Evolutionary conservation across 73 alveolate genomes (phyloP).

Genomic region (Diophrys appendiculata): DNA sequence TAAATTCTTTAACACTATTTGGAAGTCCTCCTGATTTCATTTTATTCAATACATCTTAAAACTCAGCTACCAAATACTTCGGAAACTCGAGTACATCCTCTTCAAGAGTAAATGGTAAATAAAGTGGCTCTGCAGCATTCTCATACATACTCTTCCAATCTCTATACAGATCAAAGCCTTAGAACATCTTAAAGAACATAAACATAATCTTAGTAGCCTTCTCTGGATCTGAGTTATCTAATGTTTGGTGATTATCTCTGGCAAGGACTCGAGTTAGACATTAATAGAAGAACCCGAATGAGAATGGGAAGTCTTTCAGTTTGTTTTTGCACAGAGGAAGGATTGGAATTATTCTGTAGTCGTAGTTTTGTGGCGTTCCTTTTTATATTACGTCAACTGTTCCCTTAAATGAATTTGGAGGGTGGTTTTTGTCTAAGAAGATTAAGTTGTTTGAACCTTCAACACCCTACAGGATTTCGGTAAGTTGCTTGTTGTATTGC

Average conservation of each 20-base stretch:
- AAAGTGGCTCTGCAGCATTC: not conserved
- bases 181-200: slow-evolving; percentile 25
- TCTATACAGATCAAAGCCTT: not conserved
- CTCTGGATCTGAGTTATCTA: not conserved
- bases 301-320: slow-evolving; percentile 8
- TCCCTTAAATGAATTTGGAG: not conserved
- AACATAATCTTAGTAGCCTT: slow-evolving; percentile 3
- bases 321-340: not conserved
- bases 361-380: not conserved
- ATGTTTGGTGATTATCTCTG: not conserved
- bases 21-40: not conserved
- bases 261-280: not conserved
- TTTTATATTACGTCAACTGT: not conserved
- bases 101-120: slow-evolving; percentile 1
- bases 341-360: not conserved
- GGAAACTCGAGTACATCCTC: slow-evolving; percentile 3
- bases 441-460: not conserved
- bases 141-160: not conserved
- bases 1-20: not conserved
- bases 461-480: not conserved
- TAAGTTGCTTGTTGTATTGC: not conserved
- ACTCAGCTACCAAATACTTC: not conserved
- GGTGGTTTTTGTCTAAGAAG: not conserved
- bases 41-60: not conserved
- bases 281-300: slow-evolving; percentile 7